Conservation (phyloP, 2,329 filamentous ascomycete genomes). For the Dactylonectria estremocensis region DNA sequence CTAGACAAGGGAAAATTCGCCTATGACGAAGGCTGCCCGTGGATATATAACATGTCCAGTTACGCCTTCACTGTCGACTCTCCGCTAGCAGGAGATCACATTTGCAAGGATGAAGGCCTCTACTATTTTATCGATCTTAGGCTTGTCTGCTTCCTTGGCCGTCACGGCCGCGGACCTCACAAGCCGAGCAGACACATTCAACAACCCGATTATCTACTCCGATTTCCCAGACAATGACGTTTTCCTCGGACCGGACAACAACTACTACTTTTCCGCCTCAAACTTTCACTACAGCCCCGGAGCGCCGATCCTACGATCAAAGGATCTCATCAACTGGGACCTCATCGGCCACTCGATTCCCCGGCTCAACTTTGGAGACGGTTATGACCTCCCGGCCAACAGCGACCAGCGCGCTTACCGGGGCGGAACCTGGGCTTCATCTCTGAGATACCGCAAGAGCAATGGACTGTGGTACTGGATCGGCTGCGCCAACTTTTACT, state of each 20-base stretch:
- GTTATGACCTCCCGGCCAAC: not conserved
- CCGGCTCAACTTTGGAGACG: conserved; percentile 54
- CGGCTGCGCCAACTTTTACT: conserved; percentile 62
- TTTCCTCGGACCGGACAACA: conserved; percentile 61
- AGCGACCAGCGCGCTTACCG: conserved; percentile 60
- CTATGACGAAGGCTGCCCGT: not conserved
- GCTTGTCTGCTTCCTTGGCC: not conserved
- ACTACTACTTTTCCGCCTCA: conserved; percentile 69
- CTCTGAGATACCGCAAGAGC: conserved; percentile 33
- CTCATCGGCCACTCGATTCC: conserved; percentile 60
- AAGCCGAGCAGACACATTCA: not conserved
- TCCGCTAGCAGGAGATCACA: not conserved
- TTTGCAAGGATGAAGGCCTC: not conserved
- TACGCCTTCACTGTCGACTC: not conserved
- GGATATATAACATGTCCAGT: not conserved
- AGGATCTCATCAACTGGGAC: conserved; percentile 70
- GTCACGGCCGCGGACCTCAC: not conserved
- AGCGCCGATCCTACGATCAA: conserved; percentile 69
- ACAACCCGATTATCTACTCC: conserved; percentile 64
- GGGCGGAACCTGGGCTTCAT: conserved; percentile 69
- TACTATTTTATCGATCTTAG: not conserved
- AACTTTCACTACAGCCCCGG: conserved; percentile 71
- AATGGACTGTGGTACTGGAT: conserved; percentile 37
- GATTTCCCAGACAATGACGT: conserved; percentile 71
- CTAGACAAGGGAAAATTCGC: not conserved